These are phyloP conservation scores for Nicotiana attenuata DNA, from an alignment of 257 asterid genomes.

Conservation along the genomic window DNA sequence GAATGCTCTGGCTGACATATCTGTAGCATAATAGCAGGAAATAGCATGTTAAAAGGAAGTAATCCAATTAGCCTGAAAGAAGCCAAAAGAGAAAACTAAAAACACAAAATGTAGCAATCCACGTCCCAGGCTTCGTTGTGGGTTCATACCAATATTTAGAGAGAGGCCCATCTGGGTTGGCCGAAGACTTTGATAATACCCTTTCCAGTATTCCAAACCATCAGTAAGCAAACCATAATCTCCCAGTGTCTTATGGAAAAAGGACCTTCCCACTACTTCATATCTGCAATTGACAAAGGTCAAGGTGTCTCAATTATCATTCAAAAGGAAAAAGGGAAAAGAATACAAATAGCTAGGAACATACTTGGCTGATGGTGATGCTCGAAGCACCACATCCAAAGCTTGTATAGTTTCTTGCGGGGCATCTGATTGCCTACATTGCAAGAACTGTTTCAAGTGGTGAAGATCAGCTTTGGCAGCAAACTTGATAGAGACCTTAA, in stretches of 20 bases:
- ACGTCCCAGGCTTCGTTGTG: neutral
- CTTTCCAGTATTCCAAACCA: slow-evolving; percentile 70
- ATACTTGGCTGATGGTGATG: slow-evolving; percentile 41
- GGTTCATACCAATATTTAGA: slow-evolving; percentile 52
- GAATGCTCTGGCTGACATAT: slow-evolving; percentile 73
- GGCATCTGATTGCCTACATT: slow-evolving; percentile 42
- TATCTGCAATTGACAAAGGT: slow-evolving; percentile 34
- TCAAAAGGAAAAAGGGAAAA: neutral
- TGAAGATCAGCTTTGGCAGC: slow-evolving; percentile 58
- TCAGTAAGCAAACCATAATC: slow-evolving; percentile 37
- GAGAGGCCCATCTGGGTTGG: slow-evolving; percentile 95
- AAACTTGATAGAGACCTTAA: slow-evolving; percentile 50
- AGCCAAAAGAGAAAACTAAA: too few species aligned
- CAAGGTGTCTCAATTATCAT: neutral
- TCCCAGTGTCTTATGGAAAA: slow-evolving; percentile 41
- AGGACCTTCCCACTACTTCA: slow-evolving; percentile 69
- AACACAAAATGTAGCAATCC: neutral
- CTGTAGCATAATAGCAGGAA: slow-evolving; percentile 33
- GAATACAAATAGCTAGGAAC: neutral
- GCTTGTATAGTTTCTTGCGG: slow-evolving; percentile 73
- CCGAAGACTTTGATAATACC: slow-evolving; percentile 77
- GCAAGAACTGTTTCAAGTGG: slow-evolving; percentile 46
- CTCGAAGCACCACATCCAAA: slow-evolving; percentile 75
- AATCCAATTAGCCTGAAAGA: neutral
- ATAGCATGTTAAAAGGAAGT: neutral